Evolutionary conservation across 139 green algal genomes (phyloP), one percentile per base, ranked within the genome.

Genomic region (Raphidocelis subcapitata): DNA sequence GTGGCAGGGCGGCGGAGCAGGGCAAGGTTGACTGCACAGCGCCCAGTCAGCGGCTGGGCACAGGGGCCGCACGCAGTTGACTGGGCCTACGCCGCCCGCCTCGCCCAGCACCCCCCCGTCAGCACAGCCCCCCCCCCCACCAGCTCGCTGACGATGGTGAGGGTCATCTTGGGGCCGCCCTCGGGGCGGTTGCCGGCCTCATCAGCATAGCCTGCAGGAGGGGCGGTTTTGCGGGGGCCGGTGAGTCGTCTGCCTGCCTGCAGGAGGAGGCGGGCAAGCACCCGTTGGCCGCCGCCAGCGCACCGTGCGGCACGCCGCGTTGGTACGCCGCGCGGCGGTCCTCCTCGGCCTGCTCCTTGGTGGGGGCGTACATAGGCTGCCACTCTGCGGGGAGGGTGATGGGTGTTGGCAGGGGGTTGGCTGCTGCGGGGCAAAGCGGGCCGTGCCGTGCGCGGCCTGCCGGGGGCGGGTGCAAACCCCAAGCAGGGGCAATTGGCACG

Each of bases 301-400:
- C 51, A 93, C 89, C 92, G 69, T 97, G 91, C 4, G 93, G 92
- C n/a, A 97, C 75, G 0, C 90, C 89, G 3, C 66, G 51, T 35
- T 86, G 86, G 65, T 92, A 97, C 2, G 93, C 93, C 28, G 73
- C 74, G 26, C 69, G 59, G 18, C 91, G 65, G 85, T 97, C 91
- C 16, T 54, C 77, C 35, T 96, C 90, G 18, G 89, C 91, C 67
- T 97, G 85, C 51, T 97, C 91, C 36, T 81, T 75, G 23, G 75
- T 91, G 29, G 92, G 91, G 3, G 91, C 65, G 67, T 98, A 98
- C 88, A 95, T 91, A 0, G 85, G 79, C 69, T 87, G 76, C 92
- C 92, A 97, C 66, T 97, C 92, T 93, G 78, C 26, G 68, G 41
- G 18, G 20, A 64, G 16, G 15, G 12, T 32, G 56, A 20, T 33